Percentiles rank a stretch among this genome's conserved stretches.
Evolutionary conservation across 306 rosid genomes (phyloP).

Genomic region (Comarum palustre): DNA sequence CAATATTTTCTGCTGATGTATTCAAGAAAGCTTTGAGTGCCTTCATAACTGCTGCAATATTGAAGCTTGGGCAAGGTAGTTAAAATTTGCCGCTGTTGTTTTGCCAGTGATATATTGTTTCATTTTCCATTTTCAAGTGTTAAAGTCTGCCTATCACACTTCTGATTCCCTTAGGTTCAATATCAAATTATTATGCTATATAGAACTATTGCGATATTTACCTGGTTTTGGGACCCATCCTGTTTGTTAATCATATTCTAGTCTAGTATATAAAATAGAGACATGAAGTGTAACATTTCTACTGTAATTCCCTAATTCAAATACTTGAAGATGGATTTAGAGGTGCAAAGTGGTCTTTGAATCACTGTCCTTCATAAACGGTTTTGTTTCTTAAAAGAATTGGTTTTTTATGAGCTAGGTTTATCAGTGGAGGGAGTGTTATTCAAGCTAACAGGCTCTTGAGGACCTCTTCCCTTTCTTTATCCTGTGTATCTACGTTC

Average conservation of each 20-base stretch:
- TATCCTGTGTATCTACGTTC: not conserved
- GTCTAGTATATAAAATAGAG: too few relatives aligned
- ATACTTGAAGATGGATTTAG: not conserved
- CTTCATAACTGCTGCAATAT: constrained; percentile 87
- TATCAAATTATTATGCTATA: not conserved
- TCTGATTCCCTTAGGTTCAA: not conserved
- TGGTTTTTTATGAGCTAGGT: not conserved
- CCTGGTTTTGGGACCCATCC: not conserved
- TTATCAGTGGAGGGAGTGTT: not conserved
- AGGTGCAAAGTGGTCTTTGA: not conserved
- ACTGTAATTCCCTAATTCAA: too few relatives aligned
- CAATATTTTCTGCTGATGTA: constrained; percentile 57
- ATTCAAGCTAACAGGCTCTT: not conserved
- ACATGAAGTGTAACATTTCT: too few relatives aligned
- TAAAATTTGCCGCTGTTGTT: not conserved
- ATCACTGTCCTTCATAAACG: not conserved
- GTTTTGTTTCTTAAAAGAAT: not conserved
- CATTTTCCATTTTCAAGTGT: not conserved
- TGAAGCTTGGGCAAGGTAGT: constrained; percentile 90
- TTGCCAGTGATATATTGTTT: not conserved
- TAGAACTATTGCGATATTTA: not conserved
- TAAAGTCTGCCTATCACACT: not conserved
- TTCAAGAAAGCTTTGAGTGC: constrained; percentile 86
- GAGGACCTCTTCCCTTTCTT: not conserved
- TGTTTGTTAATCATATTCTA: not conserved